Evolutionary conservation across 1,139 yeast species (phyloP).

Genomic region (Candida glucosophila): DNA sequence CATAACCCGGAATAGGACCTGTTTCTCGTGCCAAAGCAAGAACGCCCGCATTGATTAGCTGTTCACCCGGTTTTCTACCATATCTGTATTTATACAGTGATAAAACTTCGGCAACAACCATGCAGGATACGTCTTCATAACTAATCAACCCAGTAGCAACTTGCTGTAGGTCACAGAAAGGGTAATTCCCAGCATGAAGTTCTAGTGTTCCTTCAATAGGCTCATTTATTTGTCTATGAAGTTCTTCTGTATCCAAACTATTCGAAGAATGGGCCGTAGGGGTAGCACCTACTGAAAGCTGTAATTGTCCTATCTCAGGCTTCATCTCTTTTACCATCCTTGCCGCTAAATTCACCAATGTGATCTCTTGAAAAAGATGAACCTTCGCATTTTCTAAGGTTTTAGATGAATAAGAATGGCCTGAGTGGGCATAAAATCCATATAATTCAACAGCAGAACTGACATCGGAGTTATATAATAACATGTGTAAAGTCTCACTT

Average conservation of each 20-base stretch:
- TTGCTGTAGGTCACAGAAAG: slow-evolving; percentile 69
- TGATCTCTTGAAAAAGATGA: slow-evolving; percentile 45
- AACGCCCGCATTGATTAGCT: slow-evolving; percentile 65
- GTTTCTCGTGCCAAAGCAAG: slow-evolving; percentile 60
- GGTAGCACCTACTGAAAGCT: slow-evolving; percentile 70
- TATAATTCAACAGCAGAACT: slow-evolving; percentile 30
- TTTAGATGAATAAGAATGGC: slow-evolving; percentile 56
- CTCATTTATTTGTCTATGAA: slow-evolving; percentile 13
- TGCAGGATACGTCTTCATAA: slow-evolving; percentile 41
- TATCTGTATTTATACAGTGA: slow-evolving; percentile 52
- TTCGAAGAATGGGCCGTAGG: slow-evolving; percentile 69
- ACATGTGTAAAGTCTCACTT: slow-evolving; percentile 20
- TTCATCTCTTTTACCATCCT: slow-evolving; percentile 21
- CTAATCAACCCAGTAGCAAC: slow-evolving; percentile 54
- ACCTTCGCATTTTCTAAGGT: slow-evolving; percentile 39
- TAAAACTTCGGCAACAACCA: slow-evolving; percentile 55
- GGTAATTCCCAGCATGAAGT: slow-evolving; percentile 73
- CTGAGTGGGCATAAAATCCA: slow-evolving; percentile 77
- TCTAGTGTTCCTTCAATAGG: slow-evolving; percentile 46
- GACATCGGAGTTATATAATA: too few species aligned
- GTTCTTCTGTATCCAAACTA: slow-evolving; percentile 12
- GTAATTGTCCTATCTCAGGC: slow-evolving; percentile 21
- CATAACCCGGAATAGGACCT: slow-evolving; percentile 45
- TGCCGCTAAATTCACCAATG: slow-evolving; percentile 49
- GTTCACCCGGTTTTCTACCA: slow-evolving; percentile 43